Evolutionary conservation across 2,329 filamentous ascomycete species (phyloP), one percentile per base, ranked within the genome.

Genomic region (Anisogramma anomala): DNA sequence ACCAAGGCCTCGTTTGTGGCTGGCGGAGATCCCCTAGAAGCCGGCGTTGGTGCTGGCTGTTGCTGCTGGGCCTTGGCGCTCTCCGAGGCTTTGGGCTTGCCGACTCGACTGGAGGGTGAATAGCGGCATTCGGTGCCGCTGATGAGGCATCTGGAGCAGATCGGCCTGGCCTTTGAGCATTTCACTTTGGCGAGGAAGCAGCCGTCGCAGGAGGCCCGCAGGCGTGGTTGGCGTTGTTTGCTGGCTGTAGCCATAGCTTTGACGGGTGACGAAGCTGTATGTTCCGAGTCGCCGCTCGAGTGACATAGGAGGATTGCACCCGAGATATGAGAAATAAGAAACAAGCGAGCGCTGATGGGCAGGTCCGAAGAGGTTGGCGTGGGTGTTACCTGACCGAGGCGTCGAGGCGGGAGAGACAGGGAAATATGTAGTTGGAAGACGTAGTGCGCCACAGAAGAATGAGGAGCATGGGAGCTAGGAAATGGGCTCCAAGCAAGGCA

Each of bases 181-280:
- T 72, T 73, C 55, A 74, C 69, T 51, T 74, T 74, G 46, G 69
- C 69, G 15, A 70, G 55, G 52, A 72, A 72, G 55, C 70, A 74
- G 6, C 66, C 67, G 46, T 74, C 69, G 51, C 70, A 74, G 14
- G 69, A 72, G 17, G 64, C 65, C 44, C 67, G 58, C 22, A 69
- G 55, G 33, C 64, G 62, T 35, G 62, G 62, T 48, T 64, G 60
- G 25, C 60, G 59, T 45, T 57, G 49, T 44, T 63, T 64, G 22
- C 49, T 48, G 18, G 53, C 44, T 36, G 53, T 52, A 37, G 50
- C 42, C 51, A 49, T 47, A n/a, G 25, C 25, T 28, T 25, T n/a
- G n/a, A n/a, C n/a, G n/a, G n/a, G 28, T 6, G 9, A 10, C 10
- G 15, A 18, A 4, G 14, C 10, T 18, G 30, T 18, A 2, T 11